These are phyloP conservation scores for Russula sp. DNA, from an alignment of 768 basidiomycete genomes.

Conservation along the genomic window DNA sequence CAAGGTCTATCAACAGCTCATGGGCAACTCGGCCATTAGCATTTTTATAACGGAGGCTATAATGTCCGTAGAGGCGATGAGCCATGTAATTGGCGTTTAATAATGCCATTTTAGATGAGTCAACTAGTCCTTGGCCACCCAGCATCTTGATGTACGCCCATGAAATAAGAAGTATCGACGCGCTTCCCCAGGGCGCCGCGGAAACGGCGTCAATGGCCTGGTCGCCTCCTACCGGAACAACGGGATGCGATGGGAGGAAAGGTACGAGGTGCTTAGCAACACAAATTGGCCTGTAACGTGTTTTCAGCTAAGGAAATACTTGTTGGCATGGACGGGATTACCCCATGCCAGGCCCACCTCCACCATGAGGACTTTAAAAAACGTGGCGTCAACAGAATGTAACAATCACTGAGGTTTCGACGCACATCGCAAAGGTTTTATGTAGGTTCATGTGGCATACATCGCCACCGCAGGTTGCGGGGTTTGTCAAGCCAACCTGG, in stretches of 20 bases:
- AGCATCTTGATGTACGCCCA: constrained; percentile 99
- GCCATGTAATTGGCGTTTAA: constrained; percentile 99
- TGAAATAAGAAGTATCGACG: constrained; percentile 92
- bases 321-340: constrained; percentile 37
- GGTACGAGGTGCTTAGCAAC: constrained; percentile 90
- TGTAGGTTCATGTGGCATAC: constrained; percentile 98
- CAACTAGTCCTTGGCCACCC: constrained; percentile 85
- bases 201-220: constrained; percentile 84
- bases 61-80: constrained; percentile 76
- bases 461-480: constrained; percentile 93
- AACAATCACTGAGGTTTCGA: constrained; percentile 11
- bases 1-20: constrained; percentile 91
- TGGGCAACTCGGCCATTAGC: constrained; percentile 90
- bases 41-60: constrained; percentile 87
- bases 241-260: constrained; percentile 89
- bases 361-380: constrained; percentile 79
- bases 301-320: constrained; percentile 14
- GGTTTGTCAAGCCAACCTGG: constrained; percentile 89
- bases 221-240: constrained; percentile 61
- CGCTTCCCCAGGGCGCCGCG: constrained; percentile 90
- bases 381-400: not conserved
- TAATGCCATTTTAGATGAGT: constrained; percentile 83
- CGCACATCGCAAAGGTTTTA: constrained; percentile 95
- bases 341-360: constrained; percentile 96
- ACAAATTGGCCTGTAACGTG: constrained; percentile 70